Evolutionary conservation across 805 yeast species (phyloP), one percentile per base, ranked within the genome.

Genomic region (Yamadazyma akitaensis): DNA sequence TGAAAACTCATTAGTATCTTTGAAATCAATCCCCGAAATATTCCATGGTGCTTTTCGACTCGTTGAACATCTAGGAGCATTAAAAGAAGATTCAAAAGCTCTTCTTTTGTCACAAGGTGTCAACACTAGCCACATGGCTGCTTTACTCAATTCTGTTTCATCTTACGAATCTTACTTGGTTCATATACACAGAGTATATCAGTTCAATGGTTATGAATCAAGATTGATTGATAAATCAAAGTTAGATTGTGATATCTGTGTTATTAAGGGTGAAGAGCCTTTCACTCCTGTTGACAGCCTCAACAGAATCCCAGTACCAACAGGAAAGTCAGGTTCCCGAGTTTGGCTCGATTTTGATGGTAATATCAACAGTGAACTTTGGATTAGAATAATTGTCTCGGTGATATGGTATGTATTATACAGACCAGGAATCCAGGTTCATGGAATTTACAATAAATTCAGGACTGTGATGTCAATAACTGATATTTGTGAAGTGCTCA

Each of bases 291-390:
- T 18, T 24, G 25, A 38, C 13, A 28, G 24, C 13, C 41, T 56
- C n/a, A 37, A 25, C 1, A 48, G 54, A 5, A 59, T 68, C 1
- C 70, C 81, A 1, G 76, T 83, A 2, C 90, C 91, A 0, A 51
- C 69, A 8, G 85, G 84, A 0, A 64, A 72, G 16, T 79, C 90
- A 2, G 83, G 88, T 49, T 77, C 85, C 2, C 76, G 77, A 34
- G 60, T 85, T 8, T 89, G 97, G 96, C 70, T 87, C 11, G 85
- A 84, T 53, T 62, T 84, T 32, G 62, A 68, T 28, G 92, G 95
- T 1, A 62, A 72, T 24, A 72, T 90, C 37, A 82, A 85, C 50
- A 64, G 60, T 21, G 56, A 58, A 0, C 63, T 88, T 6, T 91
- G 96, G 95, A 63, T 64, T 12, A 75, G 72, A 42, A 61, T 84